Percentiles rank a stretch among this genome's conserved stretches.
Evolutionary conservation across 441 rosid species (phyloP).

Genomic region (Jatropha multifida): DNA sequence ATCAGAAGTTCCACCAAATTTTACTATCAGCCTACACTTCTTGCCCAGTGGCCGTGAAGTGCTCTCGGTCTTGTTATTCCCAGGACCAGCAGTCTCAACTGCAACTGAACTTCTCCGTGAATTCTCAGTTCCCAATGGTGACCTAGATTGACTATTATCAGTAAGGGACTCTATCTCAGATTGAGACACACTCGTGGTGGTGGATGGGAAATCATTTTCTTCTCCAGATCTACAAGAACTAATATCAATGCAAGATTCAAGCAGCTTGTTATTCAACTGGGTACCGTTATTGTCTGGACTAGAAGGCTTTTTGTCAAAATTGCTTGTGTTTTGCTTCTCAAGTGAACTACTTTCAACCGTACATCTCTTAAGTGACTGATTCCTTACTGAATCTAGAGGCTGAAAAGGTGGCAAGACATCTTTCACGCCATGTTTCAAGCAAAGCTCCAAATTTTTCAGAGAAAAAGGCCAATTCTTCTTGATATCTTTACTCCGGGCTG

Average conservation of each 20-base stretch:
- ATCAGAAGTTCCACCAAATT: constrained; percentile 60
- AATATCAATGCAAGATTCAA: constrained; percentile 36
- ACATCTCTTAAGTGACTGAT: constrained; percentile 37
- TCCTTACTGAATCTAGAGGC: constrained; percentile 43
- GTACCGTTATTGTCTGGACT: constrained; percentile 30
- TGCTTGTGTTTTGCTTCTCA: constrained; percentile 31
- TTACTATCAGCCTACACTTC: constrained; percentile 76
- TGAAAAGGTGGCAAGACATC: constrained; percentile 87
- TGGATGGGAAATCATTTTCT: constrained; percentile 61
- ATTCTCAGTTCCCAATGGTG: constrained; percentile 30
- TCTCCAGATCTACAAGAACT: constrained; percentile 52
- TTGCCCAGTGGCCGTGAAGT: constrained; percentile 35
- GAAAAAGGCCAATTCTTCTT: constrained; percentile 97
- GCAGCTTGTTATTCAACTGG: constrained; percentile 29
- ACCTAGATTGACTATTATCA: constrained; percentile 39
- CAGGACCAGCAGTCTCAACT: constrained; percentile 34
- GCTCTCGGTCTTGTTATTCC: constrained; percentile 38
- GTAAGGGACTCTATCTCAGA: constrained; percentile 55
- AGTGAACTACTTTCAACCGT: constrained; percentile 36
- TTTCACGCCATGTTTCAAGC: constrained; percentile 79
- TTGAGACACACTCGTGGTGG: constrained; percentile 47
- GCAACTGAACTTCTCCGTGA: constrained; percentile 35
- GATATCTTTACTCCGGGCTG: constrained; percentile 70
- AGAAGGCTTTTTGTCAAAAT: constrained; percentile 28
- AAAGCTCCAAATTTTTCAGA: constrained; percentile 62